A percentile compares a stretch with the other conserved stretches of the same genome.
These are phyloP conservation scores for Penicillium sp. DNA, from an alignment of 2,329 filamentous ascomycete species.

Conservation along the genomic window DNA sequence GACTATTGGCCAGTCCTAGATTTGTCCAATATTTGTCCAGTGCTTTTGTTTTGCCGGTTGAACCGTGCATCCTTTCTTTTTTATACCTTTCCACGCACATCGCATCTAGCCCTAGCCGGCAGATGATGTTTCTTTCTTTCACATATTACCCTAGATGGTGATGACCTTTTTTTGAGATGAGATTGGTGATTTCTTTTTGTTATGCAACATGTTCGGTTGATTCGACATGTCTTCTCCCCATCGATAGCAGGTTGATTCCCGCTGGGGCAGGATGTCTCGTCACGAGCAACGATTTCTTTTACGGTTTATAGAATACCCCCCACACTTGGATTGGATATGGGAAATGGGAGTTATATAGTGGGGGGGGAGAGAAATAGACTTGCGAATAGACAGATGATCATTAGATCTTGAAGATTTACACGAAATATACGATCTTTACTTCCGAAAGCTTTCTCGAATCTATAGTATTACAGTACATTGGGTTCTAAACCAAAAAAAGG, in stretches of 20 bases:
- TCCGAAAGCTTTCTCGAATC: neutral
- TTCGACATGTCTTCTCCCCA: slow-evolving; percentile 9
- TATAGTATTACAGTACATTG: too few relatives aligned
- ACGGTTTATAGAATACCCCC: slow-evolving; percentile 4
- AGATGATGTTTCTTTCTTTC: neutral
- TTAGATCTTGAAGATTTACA: slow-evolving; percentile 3
- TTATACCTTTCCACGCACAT: neutral
- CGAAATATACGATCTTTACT: slow-evolving; percentile 8
- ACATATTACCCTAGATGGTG: neutral
- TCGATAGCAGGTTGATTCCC: slow-evolving; percentile 1
- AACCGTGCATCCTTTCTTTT: slow-evolving; percentile 24
- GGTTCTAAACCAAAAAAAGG: too few relatives aligned
- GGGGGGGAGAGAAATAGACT: neutral
- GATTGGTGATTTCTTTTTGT: slow-evolving; percentile 9
- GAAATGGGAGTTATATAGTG: slow-evolving; percentile 1
- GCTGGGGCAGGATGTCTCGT: slow-evolving; percentile 8
- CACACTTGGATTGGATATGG: neutral
- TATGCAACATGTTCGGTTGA: slow-evolving; percentile 10
- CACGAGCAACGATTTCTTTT: slow-evolving; percentile 11
- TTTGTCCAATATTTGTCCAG: neutral
- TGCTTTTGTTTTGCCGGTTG: slow-evolving; percentile 20
- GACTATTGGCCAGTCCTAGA: slow-evolving; percentile 31
- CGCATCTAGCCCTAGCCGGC: slow-evolving; percentile 1
- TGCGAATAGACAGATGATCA: slow-evolving; percentile 10
- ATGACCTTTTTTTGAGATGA: slow-evolving; percentile 1